These are phyloP conservation scores for Cystobasidium sp. DNA, from an alignment of 1,284 basidiomycete species.

Conservation along the genomic window DNA sequence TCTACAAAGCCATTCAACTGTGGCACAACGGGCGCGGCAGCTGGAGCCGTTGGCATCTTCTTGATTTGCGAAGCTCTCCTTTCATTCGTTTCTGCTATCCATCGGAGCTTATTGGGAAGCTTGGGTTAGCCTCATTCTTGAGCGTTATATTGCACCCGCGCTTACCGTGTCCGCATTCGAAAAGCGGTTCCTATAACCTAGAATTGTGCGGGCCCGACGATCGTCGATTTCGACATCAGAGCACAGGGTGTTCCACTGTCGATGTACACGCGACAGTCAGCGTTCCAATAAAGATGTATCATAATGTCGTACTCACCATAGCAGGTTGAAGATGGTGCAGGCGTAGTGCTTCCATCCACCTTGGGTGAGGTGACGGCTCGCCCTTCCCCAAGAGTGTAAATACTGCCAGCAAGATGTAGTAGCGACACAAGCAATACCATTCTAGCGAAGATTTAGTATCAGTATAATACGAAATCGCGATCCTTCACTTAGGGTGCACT, in stretches of 20 bases:
- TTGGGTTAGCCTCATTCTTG: background rate
- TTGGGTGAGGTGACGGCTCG: slow-evolving; percentile 15
- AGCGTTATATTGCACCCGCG: background rate
- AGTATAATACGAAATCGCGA: background rate
- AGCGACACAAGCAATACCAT: slow-evolving; percentile 5
- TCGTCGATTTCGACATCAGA: slow-evolving; percentile 41
- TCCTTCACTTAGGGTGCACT: background rate
- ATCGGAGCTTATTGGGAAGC: slow-evolving; percentile 9
- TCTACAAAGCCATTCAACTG: slow-evolving; percentile 5
- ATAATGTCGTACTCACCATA: background rate
- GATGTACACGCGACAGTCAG: background rate
- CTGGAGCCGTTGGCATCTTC: background rate
- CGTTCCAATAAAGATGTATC: background rate
- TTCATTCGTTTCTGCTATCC: slow-evolving; percentile 28
- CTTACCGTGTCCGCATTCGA: slow-evolving; percentile 34
- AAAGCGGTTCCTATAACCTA: slow-evolving; percentile 39
- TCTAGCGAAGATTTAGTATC: background rate
- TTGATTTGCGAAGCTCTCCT: background rate
- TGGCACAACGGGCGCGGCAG: background rate
- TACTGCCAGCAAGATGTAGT: slow-evolving; percentile 21
- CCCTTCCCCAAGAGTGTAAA: slow-evolving; percentile 4
- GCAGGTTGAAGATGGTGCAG: slow-evolving; percentile 38
- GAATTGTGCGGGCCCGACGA: slow-evolving; percentile 28
- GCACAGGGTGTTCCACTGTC: slow-evolving; percentile 35
- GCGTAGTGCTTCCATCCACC: slow-evolving; percentile 30